These are phyloP conservation scores for Pyricularia sp. DNA, from an alignment of 2,329 filamentous ascomycete species.

Conservation along the genomic window DNA sequence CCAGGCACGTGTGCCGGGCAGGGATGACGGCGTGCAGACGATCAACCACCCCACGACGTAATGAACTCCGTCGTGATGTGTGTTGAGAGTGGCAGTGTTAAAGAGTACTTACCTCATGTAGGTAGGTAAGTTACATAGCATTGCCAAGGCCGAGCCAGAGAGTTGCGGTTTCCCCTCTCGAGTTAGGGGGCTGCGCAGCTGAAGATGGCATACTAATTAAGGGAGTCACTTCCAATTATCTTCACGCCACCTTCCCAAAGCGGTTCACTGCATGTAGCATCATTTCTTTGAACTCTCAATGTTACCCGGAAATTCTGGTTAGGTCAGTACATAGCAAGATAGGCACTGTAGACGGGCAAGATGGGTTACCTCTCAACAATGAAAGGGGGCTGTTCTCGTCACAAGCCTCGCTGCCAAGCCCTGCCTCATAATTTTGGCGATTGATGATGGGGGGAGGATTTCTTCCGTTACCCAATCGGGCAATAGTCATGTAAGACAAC, in stretches of 20 bases:
- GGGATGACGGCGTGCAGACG: not conserved
- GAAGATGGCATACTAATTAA: not conserved
- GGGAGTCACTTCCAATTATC: not conserved
- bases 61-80: not conserved
- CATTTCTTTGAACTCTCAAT: not conserved
- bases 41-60: not conserved
- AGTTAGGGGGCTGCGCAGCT: not conserved
- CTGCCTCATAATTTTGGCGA: not conserved
- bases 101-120: not conserved
- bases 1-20: not conserved
- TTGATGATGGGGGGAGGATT: not conserved
- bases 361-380: not conserved
- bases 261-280: not conserved
- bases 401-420: not conserved
- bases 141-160: not conserved
- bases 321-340: not conserved
- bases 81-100: not conserved
- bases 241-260: not conserved
- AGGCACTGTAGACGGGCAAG: not conserved
- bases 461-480: not conserved
- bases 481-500: not conserved
- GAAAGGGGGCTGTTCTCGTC: not conserved
- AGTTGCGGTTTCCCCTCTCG: not conserved
- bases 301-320: no score
- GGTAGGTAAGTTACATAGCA: no score